Percentiles rank a stretch among this genome's conserved stretches.
These are phyloP conservation scores for Ustanciosporium gigantosporum DNA, from an alignment of 1,284 basidiomycete species.

Conservation along the genomic window DNA sequence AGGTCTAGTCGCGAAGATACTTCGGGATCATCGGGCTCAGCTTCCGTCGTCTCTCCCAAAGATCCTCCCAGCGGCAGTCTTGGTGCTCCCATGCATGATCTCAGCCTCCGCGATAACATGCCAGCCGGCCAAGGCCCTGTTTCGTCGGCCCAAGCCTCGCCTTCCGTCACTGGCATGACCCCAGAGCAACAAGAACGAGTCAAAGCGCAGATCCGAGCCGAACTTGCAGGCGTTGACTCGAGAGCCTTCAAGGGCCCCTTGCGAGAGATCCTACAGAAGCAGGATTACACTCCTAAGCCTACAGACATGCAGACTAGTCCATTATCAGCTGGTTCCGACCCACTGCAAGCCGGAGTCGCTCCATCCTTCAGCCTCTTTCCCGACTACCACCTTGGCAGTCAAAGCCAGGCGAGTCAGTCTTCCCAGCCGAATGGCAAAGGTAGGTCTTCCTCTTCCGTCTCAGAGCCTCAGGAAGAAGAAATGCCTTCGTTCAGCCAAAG, in stretches of 20 bases:
- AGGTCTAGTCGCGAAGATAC: constrained; percentile 21
- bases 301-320: constrained; percentile 32
- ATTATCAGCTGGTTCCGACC: constrained; percentile 20
- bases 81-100: constrained; percentile 37
- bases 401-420: constrained; percentile 5
- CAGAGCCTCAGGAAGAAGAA: constrained; percentile 3
- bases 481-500: constrained; percentile 11
- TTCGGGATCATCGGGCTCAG: constrained; percentile 5
- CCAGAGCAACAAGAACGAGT: constrained; percentile 32
- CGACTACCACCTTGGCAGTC: constrained; percentile 23
- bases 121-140: not conserved
- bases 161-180: constrained; percentile 10
- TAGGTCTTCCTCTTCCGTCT: not conserved
- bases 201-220: constrained; percentile 37
- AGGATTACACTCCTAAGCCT: constrained; percentile 17
- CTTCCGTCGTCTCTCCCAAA: constrained; percentile 11
- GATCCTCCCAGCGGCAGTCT: constrained; percentile 35
- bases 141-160: constrained; percentile 12
- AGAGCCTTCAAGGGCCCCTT: constrained; percentile 48
- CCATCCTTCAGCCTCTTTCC: constrained; percentile 31
- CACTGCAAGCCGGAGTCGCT: constrained; percentile 33
- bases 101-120: constrained; percentile 32
- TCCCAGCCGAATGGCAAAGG: constrained; percentile 1
- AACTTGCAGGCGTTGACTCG: constrained; percentile 46
- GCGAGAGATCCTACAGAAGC: constrained; percentile 41